Base-by-base conservation (phyloP, 192 early-diverging fungal genomes). In the Phlyctochytrium planicorne region DNA sequence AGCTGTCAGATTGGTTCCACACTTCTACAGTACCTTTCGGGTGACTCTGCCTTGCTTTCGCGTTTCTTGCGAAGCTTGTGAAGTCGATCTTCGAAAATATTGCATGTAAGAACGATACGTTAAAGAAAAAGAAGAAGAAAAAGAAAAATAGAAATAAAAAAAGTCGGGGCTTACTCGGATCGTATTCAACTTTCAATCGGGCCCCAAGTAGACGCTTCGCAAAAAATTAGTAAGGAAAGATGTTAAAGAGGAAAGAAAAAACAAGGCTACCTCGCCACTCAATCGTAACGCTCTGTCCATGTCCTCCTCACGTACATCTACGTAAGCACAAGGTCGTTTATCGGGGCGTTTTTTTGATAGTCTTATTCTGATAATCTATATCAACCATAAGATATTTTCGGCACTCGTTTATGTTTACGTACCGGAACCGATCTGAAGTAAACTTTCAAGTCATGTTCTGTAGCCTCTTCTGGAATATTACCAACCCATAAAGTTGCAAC, bases 311-410 rank as follows among this genome's bases (percentile, higher is more conserved):
- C 35, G 61, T 17, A 62, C 23, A 29, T 62, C 61, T n/a, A 62
- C 50, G 27, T 62, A 62, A 14, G 61, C 61, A 25, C 61, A 62
- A 23, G 61, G 61, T 34, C 61, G 6, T 34, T 62, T 62, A 62
- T 62, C 61, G 23, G 61, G 35, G 4, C 31, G 10, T 25, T 25
- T 34, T 36, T 14, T 55, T 34, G 61, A 62, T 29, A 62, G 24
- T 47, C 27, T 47, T 24, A 62, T 34, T 25, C 61, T 6, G 16
- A 62, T 62, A 14, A 62, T 25, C 61, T 62, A 36, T 10, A 27
- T 27, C 16, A 57, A 6, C 10, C 6, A 14, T 50, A 14, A 50
- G n/a, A 50, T 57, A 6, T 10, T 10, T 29, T 27, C 10, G 27
- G 20, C 25, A 25, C 55, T 20, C 10, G 6, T 47, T 47, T 20